Conservation (phyloP, 2,329 filamentous ascomycete species). For the Botrytis elliptica region DNA sequence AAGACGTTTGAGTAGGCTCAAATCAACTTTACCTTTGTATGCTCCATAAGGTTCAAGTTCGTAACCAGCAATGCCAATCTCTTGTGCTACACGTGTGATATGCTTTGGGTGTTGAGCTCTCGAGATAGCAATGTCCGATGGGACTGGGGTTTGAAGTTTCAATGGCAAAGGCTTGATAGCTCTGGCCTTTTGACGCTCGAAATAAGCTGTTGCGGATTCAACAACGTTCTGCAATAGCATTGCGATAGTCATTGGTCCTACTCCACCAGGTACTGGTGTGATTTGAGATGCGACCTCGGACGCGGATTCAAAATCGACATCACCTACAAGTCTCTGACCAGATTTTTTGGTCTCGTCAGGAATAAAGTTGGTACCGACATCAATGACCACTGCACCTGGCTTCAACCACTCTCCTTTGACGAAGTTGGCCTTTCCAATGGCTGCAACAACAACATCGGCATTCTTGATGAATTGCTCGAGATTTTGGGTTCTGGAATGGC, state of each 20-base stretch:
- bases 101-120: slow-evolving; percentile 87
- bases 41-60: slow-evolving; percentile 94
- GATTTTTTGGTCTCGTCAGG: slow-evolving; percentile 87
- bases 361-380: slow-evolving; percentile 96
- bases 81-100: slow-evolving; percentile 78
- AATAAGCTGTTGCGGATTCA: slow-evolving; percentile 76
- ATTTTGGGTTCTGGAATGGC: slow-evolving; percentile 82
- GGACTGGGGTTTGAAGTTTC: slow-evolving; percentile 75
- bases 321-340: slow-evolving; percentile 86
- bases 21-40: slow-evolving; percentile 93
- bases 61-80: slow-evolving; percentile 82
- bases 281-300: slow-evolving; percentile 85
- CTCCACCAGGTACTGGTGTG: slow-evolving; percentile 93
- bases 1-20: slow-evolving; percentile 77
- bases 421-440: slow-evolving; percentile 83
- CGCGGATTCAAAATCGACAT: slow-evolving; percentile 89
- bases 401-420: slow-evolving; percentile 97
- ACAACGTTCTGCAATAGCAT: slow-evolving; percentile 98
- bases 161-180: slow-evolving; percentile 80
- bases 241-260: slow-evolving; percentile 97
- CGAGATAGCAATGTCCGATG: slow-evolving; percentile 94
- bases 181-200: slow-evolving; percentile 78
- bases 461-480: slow-evolving; percentile 72
- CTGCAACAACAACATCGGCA: slow-evolving; percentile 88
- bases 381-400: slow-evolving; percentile 90